Conservation (phyloP, 2,329 filamentous ascomycete species). For the Orbilia blumenaviensis region DNA sequence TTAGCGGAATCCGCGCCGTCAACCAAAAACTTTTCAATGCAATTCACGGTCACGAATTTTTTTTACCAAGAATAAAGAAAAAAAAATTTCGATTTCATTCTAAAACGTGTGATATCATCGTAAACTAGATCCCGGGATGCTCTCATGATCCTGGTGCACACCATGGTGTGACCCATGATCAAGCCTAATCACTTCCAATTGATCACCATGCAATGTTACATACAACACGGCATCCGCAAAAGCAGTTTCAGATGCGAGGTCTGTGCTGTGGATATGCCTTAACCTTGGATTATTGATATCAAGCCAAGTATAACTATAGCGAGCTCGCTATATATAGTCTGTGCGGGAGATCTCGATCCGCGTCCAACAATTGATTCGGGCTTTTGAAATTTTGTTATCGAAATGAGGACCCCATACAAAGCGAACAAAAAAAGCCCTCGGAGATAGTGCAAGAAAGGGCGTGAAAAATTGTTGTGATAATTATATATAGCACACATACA, state of each 20-base stretch:
- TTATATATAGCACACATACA: too few species aligned
- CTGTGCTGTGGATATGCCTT: background rate
- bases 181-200: too few species aligned
- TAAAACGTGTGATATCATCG: background rate
- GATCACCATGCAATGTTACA: too few species aligned
- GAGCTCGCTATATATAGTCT: background rate
- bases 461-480: too few species aligned
- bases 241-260: background rate
- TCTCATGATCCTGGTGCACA: background rate
- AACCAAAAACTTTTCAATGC: background rate
- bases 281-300: background rate
- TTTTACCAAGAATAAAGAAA: slow-evolving; percentile 1
- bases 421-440: too few species aligned
- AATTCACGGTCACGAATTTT: slow-evolving; percentile 11
- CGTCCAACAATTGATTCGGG: background rate
- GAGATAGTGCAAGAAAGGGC: too few species aligned
- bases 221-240: too few species aligned
- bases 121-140: background rate
- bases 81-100: background rate
- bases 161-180: background rate
- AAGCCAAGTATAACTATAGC: background rate
- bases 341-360: too few species aligned
- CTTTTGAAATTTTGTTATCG: too few species aligned
- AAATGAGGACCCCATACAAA: too few species aligned
- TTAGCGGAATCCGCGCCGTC: background rate